Evolutionary conservation across 1,284 basidiomycete genomes (phyloP), one percentile per base, ranked within the genome.

Genomic region (Marasmius tenuissimus): DNA sequence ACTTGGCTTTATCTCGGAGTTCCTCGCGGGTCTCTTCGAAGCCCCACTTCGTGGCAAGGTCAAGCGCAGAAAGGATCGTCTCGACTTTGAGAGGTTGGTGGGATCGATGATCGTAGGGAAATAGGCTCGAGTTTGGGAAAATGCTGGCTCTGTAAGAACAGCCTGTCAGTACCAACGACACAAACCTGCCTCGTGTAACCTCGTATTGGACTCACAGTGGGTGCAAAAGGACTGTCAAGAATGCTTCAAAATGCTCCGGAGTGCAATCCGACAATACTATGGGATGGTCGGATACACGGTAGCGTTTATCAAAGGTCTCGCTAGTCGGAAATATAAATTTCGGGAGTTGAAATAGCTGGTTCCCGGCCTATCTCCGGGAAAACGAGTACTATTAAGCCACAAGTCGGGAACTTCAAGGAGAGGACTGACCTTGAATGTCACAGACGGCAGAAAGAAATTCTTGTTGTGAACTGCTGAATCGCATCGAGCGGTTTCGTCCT

Each of bases 31-130:
- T 18, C 12, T 54, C 34, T 16, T 37, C 9, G 16, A 54, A 54
- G 9, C 52, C 52, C 52, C 52, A 54, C 9, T 54, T 54, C 34
- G 52, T 38, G 14, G 52, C 52, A n/a, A 54, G 52, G 12, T 54
- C 52, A 35, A 57, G 56, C n/a, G 56, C 56, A 20, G 56, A 40
- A 27, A 57, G 37, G n/a, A 57, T 20, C 4, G 34, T n/a, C 12
- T 57, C 56, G 34, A 57, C 39, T 7, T 39, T 18, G 22, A 34
- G 40, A 16, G 40, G 22, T 16, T 11, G 18, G 38, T 42, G 37
- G 9, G 14, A 10, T 6, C 40, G 56, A 57, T 57, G 56, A 27
- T 14, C 37, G 22, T n/a, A 37, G 18, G 56, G 40, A 27, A 57
- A 57, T 33, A 54, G 34, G 34, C 38, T 27, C 14, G 34, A 37